These are phyloP conservation scores for Thermothielavioides terrestris DNA, from an alignment of 495 filamentous ascomycete genomes.

Conservation along the genomic window DNA sequence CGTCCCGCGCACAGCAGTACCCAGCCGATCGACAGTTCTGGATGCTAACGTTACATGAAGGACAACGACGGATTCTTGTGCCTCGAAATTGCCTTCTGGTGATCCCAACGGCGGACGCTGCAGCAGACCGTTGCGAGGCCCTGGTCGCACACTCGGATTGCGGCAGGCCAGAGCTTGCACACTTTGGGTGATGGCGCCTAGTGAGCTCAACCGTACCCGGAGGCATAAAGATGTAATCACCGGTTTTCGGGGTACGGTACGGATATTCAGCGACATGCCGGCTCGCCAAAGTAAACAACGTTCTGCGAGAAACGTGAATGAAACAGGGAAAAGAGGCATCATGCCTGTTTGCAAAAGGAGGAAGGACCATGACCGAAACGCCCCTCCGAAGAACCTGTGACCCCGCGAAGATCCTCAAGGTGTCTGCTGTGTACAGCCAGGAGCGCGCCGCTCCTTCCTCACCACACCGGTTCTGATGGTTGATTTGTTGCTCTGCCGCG, in stretches of 20 bases:
- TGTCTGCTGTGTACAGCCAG: no score
- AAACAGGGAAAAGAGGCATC: not conserved
- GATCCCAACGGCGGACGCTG: not conserved
- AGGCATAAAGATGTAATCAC: constrained; percentile 14
- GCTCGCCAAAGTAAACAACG: constrained; percentile 11
- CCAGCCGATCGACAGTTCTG: not conserved
- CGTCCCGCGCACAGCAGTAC: not conserved
- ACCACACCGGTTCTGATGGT: not conserved
- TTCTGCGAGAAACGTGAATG: not conserved
- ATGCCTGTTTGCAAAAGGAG: not conserved
- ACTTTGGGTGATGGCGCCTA: not conserved
- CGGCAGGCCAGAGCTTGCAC: constrained; percentile 4
- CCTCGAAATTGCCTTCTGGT: not conserved
- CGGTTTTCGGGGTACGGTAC: constrained; percentile 5
- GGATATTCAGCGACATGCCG: not conserved
- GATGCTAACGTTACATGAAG: not conserved
- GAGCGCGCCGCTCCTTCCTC: not conserved
- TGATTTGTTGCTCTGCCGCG: constrained; percentile 17
- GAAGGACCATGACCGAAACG: not conserved
- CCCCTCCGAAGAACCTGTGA: not conserved
- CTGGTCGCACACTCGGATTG: not conserved
- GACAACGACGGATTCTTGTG: not conserved
- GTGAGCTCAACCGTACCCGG: no score
- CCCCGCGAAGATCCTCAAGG: constrained; percentile 9
- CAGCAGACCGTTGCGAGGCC: not conserved